Evolutionary conservation across 2,329 filamentous ascomycete genomes (phyloP), one percentile per base, ranked within the genome.

Genomic region (Pseudogymnoascus sp.): DNA sequence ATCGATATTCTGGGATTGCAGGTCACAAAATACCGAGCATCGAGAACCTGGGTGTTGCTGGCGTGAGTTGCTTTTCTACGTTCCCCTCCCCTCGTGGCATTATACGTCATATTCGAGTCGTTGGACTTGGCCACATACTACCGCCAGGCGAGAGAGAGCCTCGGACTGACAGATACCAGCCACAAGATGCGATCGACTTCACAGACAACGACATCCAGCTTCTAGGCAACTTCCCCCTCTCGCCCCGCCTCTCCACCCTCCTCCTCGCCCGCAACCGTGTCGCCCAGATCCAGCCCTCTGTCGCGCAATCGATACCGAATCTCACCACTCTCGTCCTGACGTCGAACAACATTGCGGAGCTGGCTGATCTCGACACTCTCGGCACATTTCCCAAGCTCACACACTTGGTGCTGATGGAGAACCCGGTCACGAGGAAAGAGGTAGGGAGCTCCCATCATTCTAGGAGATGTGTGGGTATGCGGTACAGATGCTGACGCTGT

Each of bases 11-110:
- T 69, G 70, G 68, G 68, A 77, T 70, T 86, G 81, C 85, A 99
- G 94, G 94, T 80, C 92, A 97, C 80, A 92, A 95, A 80, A 97
- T 99, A 76, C 91, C 93, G 72, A 85, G 89, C 65, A 96, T 99
- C 80, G 94, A 99, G 82, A 99, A 99, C 77, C 78, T 99, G 78
- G 94, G 94, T 81, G 90, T 92, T 73, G 93, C 94, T 70, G 90
- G 90, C 73, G 91, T 96, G 79, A 74, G 88, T 85, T 33, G 31
- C 33, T 59, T 35, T 59, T 31, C 35, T 63, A 58, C 45, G 49
- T 62, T 31, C 38, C 52, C 52, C 61, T 62, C 39, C 62, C 39
- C 49, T 4, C 61, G 58, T 23, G 31, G 31, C 14, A 39, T 60
- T 60, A 38, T 39, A 41, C 35, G 38, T 41, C 58, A 60, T 60